Base-by-base conservation (phyloP, 768 basidiomycete species). In the Daedaleopsis nitida region DNA sequence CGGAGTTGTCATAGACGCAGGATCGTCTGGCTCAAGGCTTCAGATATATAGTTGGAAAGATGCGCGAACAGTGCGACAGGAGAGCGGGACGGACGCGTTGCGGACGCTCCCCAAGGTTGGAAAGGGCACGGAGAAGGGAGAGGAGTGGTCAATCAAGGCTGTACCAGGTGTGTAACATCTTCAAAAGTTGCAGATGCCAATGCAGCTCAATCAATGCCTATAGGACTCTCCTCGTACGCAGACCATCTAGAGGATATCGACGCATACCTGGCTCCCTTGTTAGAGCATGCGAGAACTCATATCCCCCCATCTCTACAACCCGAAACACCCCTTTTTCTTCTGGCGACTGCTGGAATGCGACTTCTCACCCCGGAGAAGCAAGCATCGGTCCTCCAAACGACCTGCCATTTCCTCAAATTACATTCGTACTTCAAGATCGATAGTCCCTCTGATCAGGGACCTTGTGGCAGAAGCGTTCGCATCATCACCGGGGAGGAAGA, bases 401-500 rank as follows among this genome's bases (percentile, higher is more conserved):
- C 94, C 1, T 98, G 97, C 72, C 73, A 78, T 10, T 92, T 91
- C 71, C 82, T 99, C 45, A 80, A 80, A 19, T 77, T 77, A 6
- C 86, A 93, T 68, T 95, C 93, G 23, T 68, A 86, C 57, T 98
- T 98, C 76, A 84, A 81, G 55, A 83, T 97, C 60, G 91, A 90
- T 42, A 76, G 73, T 10, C 80, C 84, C 16, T 87, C 88, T 13
- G 72, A 77, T 5, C 76, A 79, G 39, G 94, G 93, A 11, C 93
- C 92, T 3, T 99, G 96, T 73, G 92, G 92, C n/a, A 85, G 91
- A 51, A 95, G 90, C 68, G 86, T 98, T 2, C 87, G 90, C 47
- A 94, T 98, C 63, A 98, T 98, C 68, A 92, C 93, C 3, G 97
- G 97, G 60, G 96, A 98, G 75, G 97, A 99, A 75, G 97, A 99